These are phyloP conservation scores for Sesbania bispinosa DNA, from an alignment of 306 rosid species.

Conservation along the genomic window DNA sequence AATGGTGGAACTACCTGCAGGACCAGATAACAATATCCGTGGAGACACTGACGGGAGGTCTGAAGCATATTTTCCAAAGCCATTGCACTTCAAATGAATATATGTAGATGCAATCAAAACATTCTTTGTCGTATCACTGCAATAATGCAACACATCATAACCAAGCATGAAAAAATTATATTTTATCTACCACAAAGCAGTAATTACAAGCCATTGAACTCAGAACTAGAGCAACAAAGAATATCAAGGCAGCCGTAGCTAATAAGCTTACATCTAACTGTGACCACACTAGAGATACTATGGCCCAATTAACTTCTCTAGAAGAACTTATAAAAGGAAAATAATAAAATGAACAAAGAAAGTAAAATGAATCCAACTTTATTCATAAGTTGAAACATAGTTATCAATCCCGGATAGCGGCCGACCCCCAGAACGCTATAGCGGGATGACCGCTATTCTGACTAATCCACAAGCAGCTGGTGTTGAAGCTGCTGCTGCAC, in stretches of 20 bases:
- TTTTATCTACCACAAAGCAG: not conserved
- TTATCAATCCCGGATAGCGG: no score
- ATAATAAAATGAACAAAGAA: no score
- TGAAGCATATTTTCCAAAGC: slow-evolving; percentile 65
- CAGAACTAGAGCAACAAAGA: not conserved
- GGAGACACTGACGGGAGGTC: slow-evolving; percentile 72
- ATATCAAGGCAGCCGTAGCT: not conserved
- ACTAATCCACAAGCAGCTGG: no score
- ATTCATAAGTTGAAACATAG: no score
- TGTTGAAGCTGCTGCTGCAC: no score
- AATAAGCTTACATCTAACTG: not conserved
- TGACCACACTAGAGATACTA: not conserved
- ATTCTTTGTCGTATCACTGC: slow-evolving; percentile 83
- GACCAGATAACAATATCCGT: slow-evolving; percentile 82
- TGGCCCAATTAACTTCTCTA: no score
- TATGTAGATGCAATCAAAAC: slow-evolving; percentile 61
- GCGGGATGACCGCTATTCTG: no score
- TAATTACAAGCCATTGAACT: slow-evolving; percentile 14
- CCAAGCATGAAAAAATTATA: slow-evolving; percentile 2
- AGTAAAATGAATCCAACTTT: no score
- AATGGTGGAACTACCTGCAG: slow-evolving; percentile 56
- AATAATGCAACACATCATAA: slow-evolving; percentile 23
- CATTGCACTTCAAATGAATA: slow-evolving; percentile 75
- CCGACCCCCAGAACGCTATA: no score
- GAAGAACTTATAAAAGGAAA: no score